Evolutionary conservation across 2,329 filamentous ascomycete species (phyloP).

Genomic region (Clonostachys byssicola): DNA sequence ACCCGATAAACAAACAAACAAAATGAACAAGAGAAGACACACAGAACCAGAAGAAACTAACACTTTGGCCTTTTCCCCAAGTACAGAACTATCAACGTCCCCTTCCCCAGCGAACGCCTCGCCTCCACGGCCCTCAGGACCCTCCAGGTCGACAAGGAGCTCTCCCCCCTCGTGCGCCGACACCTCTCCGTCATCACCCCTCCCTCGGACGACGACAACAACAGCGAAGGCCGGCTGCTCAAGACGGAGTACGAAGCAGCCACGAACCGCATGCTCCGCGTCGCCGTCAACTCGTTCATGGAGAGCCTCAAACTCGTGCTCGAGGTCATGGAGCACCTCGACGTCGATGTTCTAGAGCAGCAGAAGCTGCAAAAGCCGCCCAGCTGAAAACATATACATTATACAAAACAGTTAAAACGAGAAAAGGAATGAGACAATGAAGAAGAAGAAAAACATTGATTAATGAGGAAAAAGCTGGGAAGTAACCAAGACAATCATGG

Average conservation of each 20-base stretch:
- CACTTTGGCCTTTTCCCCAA: not conserved
- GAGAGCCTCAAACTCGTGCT: slow-evolving; percentile 82
- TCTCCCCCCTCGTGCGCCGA: slow-evolving; percentile 78
- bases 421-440: not conserved
- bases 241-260: slow-evolving; percentile 78
- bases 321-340: slow-evolving; percentile 86
- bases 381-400: not conserved
- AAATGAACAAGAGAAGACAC: not conserved
- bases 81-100: slow-evolving; percentile 66
- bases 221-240: slow-evolving; percentile 43
- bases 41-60: not conserved
- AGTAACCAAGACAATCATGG: too few species aligned
- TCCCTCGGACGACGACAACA: slow-evolving; percentile 6
- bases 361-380: slow-evolving; percentile 4
- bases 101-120: slow-evolving; percentile 76
- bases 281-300: slow-evolving; percentile 95
- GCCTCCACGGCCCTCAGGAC: slow-evolving; percentile 71
- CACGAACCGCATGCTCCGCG: slow-evolving; percentile 93
- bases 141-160: slow-evolving; percentile 81
- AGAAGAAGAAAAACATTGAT: not conserved
- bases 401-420: not conserved
- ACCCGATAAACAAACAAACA: not conserved
- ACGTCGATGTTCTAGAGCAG: slow-evolving; percentile 69
- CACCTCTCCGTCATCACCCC: slow-evolving; percentile 54
- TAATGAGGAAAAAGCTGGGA: not conserved